Conservation (phyloP, 345 rosid species). For the Physaria fendleri region DNA sequence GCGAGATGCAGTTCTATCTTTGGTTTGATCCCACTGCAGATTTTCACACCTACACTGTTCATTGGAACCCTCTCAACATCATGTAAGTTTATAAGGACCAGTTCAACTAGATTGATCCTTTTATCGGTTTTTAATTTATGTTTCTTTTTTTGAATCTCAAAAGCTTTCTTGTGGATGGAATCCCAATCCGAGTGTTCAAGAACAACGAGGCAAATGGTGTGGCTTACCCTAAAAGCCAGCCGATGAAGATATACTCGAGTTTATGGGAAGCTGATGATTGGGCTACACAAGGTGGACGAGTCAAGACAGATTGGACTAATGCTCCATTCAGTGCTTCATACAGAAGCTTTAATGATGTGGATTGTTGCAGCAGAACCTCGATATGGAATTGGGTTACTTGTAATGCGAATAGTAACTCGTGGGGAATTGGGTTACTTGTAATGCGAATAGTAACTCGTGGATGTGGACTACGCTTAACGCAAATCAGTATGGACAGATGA, state of each 20-base stretch:
- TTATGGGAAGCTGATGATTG: slow-evolving; percentile 68
- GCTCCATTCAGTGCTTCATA: slow-evolving; percentile 62
- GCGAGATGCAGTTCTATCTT: slow-evolving; percentile 69
- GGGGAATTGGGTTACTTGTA: too few relatives aligned
- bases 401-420: too few relatives aligned
- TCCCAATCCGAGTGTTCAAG: slow-evolving; percentile 68
- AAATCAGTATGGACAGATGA: slow-evolving; percentile 28
- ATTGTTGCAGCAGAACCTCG: slow-evolving; percentile 36
- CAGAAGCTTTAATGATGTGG: slow-evolving; percentile 38
- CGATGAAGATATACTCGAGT: slow-evolving; percentile 52
- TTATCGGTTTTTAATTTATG: too few relatives aligned
- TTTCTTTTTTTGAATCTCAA: too few relatives aligned
- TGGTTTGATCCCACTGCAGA: slow-evolving; percentile 77
- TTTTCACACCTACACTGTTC: slow-evolving; percentile 68
- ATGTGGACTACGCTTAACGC: slow-evolving; percentile 34
- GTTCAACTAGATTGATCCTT: too few relatives aligned
- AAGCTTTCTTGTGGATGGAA: slow-evolving; percentile 60
- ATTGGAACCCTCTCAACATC: slow-evolving; percentile 55
- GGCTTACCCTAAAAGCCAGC: slow-evolving; percentile 49
- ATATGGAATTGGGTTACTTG: slow-evolving; percentile 35
- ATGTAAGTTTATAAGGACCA: slow-evolving; percentile 52
- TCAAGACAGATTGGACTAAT: slow-evolving; percentile 49
- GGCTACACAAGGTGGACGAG: slow-evolving; percentile 60
- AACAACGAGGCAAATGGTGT: slow-evolving; percentile 56
- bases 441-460: slow-evolving; percentile 28